Conservation (phyloP, 306 rosid genomes). For the Glycine latifolia region DNA sequence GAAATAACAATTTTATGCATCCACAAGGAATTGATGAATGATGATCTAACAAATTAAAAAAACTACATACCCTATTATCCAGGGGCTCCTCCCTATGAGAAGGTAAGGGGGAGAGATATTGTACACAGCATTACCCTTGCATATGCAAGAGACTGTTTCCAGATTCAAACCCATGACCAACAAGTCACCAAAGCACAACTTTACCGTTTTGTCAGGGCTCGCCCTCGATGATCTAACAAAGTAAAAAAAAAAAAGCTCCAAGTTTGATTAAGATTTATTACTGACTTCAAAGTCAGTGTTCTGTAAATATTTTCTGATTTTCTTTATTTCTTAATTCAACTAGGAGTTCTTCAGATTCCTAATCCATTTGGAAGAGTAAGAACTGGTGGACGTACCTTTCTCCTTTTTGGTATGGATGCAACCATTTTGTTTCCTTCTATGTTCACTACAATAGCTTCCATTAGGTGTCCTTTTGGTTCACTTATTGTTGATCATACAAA, state of each 20-base stretch:
- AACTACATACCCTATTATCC: no score
- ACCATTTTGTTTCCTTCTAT: not conserved
- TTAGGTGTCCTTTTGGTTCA: not conserved
- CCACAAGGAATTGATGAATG: slow-evolving; percentile 18
- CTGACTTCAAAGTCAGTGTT: not conserved
- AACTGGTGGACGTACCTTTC: not conserved
- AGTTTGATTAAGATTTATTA: no score
- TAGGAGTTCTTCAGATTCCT: not conserved
- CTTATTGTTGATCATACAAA: not conserved
- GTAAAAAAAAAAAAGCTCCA: no score
- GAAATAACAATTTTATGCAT: not conserved
- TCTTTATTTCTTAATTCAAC: not conserved
- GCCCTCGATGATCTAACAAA: no score
- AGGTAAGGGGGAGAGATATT: no score
- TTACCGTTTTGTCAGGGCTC: no score
- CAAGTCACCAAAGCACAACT: no score
- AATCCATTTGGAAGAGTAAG: not conserved
- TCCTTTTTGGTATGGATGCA: not conserved
- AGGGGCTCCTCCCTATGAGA: no score
- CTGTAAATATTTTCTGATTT: not conserved
- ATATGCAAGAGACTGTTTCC: no score
- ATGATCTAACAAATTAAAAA: not conserved
- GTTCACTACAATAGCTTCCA: not conserved
- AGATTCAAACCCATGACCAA: no score
- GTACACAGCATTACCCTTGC: no score